Conservation (phyloP, 371 early-diverging fungal species). For the Circinella minor region DNA sequence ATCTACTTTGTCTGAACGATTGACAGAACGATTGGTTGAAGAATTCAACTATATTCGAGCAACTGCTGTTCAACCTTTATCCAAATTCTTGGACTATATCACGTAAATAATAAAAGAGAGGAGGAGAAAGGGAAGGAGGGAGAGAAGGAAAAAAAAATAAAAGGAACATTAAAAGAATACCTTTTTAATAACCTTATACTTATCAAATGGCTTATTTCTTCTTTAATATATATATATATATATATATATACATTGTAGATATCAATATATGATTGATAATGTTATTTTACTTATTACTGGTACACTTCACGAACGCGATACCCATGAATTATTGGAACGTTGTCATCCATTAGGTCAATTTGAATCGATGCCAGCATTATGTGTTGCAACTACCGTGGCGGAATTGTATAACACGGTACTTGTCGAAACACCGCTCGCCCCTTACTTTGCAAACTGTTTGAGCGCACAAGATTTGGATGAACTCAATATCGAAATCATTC, state of each 20-base stretch:
- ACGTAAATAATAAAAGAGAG: slow-evolving; percentile 65
- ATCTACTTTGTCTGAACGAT: slow-evolving; percentile 86
- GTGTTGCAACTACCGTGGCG: slow-evolving; percentile 94
- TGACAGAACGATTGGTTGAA: slow-evolving; percentile 86
- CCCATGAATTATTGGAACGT: slow-evolving; percentile 93
- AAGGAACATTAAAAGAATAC: too few relatives aligned
- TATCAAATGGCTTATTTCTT: too few relatives aligned
- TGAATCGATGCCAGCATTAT: slow-evolving; percentile 96
- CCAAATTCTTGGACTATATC: slow-evolving; percentile 94
- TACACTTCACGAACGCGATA: slow-evolving; percentile 97
- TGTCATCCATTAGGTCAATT: slow-evolving; percentile 97
- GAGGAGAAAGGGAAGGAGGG: background rate
- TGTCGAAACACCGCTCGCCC: slow-evolving; percentile 97
- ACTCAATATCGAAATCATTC: slow-evolving; percentile 98
- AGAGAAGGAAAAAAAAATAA: background rate
- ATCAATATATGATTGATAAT: slow-evolving; percentile 99
- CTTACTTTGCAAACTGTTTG: slow-evolving; percentile 96
- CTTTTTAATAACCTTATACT: too few relatives aligned
- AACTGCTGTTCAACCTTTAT: slow-evolving; percentile 82
- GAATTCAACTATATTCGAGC: slow-evolving; percentile 93
- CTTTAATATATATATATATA: background rate
- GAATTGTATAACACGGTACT: slow-evolving; percentile 96
- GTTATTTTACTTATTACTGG: slow-evolving; percentile 97
- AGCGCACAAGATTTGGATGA: slow-evolving; percentile 97
- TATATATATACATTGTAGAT: slow-evolving; percentile 56